Conservation (phyloP, 305 asterid genomes). For the Caryopteris hybrid region DNA sequence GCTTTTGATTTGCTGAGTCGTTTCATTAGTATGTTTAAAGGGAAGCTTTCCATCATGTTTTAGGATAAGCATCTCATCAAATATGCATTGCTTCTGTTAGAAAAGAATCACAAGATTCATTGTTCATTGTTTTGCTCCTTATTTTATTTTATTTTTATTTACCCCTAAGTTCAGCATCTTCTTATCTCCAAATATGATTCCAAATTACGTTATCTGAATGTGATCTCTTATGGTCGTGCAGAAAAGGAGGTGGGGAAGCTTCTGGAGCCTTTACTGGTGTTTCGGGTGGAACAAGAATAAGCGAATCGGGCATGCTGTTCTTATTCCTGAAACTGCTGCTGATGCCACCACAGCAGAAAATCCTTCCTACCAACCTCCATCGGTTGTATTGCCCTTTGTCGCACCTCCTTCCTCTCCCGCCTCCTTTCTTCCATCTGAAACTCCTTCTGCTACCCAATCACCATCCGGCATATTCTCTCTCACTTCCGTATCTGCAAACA, state of each 20-base stretch:
- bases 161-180: not conserved
- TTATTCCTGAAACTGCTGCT: conserved; percentile 55
- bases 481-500: conserved; percentile 54
- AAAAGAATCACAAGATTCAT: not conserved
- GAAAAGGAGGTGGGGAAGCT: conserved; percentile 86
- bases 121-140: not conserved
- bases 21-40: not conserved
- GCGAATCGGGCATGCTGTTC: conserved; percentile 72
- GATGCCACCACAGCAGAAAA: conserved; percentile 36
- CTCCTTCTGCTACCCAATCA: conserved; percentile 78
- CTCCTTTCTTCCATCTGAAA: conserved; percentile 79
- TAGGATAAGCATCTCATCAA: not conserved
- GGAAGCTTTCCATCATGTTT: not conserved
- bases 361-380: conserved; percentile 41
- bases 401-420: conserved; percentile 99
- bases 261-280: conserved; percentile 78
- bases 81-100: not conserved
- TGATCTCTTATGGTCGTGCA: conserved; percentile 26
- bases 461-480: conserved; percentile 60
- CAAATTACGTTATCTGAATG: not conserved
- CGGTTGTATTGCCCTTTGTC: conserved; percentile 59
- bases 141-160: too few species aligned
- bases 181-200: not conserved
- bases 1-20: not conserved
- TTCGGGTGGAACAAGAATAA: conserved; percentile 64